Evolutionary conservation across 164 flowering plant genomes (phyloP).

Genomic region (Tinospora cordifolia): DNA sequence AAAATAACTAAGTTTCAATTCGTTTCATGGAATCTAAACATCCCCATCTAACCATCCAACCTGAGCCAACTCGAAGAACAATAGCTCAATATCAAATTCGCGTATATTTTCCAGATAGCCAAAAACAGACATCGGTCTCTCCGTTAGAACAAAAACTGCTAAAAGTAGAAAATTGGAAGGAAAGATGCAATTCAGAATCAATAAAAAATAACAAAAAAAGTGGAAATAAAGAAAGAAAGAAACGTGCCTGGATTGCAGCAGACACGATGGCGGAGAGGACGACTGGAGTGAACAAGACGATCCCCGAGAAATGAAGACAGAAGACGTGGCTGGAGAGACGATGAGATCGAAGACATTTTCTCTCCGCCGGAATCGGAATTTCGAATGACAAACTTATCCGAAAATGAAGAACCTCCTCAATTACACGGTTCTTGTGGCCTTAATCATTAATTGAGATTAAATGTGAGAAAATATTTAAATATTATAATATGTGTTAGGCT

Average conservation of each 20-base stretch:
- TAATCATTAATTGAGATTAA: no score
- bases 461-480: no score
- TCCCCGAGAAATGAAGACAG: constrained; percentile 23
- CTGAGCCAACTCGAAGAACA: no score
- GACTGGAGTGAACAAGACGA: constrained; percentile 11
- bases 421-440: no score
- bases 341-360: constrained; percentile 8
- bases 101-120: no score
- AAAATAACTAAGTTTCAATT: no score
- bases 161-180: neutral
- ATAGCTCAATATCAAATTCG: no score
- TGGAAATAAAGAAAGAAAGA: neutral
- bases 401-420: neutral
- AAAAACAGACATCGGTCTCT: neutral
- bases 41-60: no score
- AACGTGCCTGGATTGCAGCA: constrained; percentile 13
- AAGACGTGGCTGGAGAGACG: constrained; percentile 25
- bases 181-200: neutral
- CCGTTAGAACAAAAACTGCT: neutral
- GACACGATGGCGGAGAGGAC: constrained; percentile 10
- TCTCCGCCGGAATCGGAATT: neutral
- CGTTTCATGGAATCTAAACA: no score
- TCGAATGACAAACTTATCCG: neutral
- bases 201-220: no score
- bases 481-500: no score